A percentile compares a stretch with the other conserved stretches of the same genome.
phyloP scores from a whole-genome alignment of 768 basidiomycete genomes.

The Artomyces pyxidatus region DNA sequence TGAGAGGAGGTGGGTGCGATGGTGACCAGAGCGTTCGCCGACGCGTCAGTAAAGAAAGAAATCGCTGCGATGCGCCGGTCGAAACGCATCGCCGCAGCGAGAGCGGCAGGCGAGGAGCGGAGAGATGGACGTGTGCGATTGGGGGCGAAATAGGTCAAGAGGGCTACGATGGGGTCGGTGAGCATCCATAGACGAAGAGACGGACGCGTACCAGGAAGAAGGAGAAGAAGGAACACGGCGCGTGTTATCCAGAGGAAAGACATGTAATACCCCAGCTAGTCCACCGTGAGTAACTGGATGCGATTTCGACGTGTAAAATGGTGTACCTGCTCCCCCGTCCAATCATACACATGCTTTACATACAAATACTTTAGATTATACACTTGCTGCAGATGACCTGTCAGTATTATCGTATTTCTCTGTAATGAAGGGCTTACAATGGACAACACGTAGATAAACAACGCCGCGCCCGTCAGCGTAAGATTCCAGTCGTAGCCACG shows the following conservation, averaged over 20 bases:
- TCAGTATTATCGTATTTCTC: not conserved
- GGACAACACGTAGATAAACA: constrained; percentile 14
- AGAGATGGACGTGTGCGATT: not conserved
- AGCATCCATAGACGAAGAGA: not conserved
- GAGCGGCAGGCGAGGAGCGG: not conserved
- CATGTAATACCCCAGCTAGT: constrained; percentile 17
- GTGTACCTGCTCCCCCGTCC: constrained; percentile 14
- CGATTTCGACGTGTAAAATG: not conserved
- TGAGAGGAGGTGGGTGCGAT: constrained; percentile 16
- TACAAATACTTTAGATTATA: constrained; percentile 18
- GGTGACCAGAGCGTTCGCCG: constrained; percentile 14
- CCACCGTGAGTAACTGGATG: not conserved
- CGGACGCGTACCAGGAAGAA: constrained; percentile 12
- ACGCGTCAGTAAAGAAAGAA: constrained; percentile 15
- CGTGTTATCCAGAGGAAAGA: constrained; percentile 15
- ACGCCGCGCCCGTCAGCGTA: constrained; percentile 11
- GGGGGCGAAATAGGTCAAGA: constrained; percentile 14
- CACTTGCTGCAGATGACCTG: constrained; percentile 9
- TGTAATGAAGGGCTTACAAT: constrained; percentile 5
- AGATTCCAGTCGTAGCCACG: constrained; percentile 16
- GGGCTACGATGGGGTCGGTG: constrained; percentile 4
- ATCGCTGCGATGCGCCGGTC: constrained; percentile 13
- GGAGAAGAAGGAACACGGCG: constrained; percentile 12
- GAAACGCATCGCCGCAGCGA: constrained; percentile 14
- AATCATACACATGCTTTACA: constrained; percentile 15